Conservation (phyloP, 257 asterid species). For the Solanum bukasovii region DNA sequence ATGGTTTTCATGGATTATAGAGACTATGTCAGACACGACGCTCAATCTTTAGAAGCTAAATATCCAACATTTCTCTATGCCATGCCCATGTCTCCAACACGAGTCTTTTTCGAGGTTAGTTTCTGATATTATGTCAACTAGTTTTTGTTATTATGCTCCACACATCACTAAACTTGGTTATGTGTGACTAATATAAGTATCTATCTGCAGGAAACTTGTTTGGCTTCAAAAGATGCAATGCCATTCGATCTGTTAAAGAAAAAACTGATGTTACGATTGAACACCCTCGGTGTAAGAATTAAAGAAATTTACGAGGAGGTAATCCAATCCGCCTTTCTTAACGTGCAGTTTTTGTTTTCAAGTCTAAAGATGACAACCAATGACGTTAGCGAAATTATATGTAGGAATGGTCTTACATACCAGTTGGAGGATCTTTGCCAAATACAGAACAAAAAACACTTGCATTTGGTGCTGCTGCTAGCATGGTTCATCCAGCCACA, state of each 20-base stretch:
- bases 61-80: slow-evolving; percentile 97
- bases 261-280: slow-evolving; percentile 77
- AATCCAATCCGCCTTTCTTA: not conserved
- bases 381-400: not conserved
- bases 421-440: slow-evolving; percentile 98
- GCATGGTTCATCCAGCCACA: slow-evolving; percentile 99
- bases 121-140: not conserved
- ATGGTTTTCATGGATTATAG: slow-evolving; percentile 99
- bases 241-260: slow-evolving; percentile 77
- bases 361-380: not conserved
- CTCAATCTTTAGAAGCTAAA: slow-evolving; percentile 47
- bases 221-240: slow-evolving; percentile 96
- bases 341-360: not conserved
- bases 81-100: slow-evolving; percentile 80
- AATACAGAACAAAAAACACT: slow-evolving; percentile 91
- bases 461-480: slow-evolving; percentile 99
- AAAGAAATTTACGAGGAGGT: slow-evolving; percentile 84
- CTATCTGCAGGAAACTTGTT: slow-evolving; percentile 76
- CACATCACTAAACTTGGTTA: not conserved
- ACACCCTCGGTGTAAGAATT: slow-evolving; percentile 79
- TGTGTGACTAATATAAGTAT: not conserved
- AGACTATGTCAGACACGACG: slow-evolving; percentile 43
- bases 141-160: not conserved
- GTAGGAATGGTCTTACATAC: slow-evolving; percentile 99
- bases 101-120: slow-evolving; percentile 90